Percentiles rank a stretch among this genome's conserved stretches.
These are phyloP conservation scores for Rhizophora mangle DNA, from an alignment of 345 rosid genomes.

Conservation along the genomic window DNA sequence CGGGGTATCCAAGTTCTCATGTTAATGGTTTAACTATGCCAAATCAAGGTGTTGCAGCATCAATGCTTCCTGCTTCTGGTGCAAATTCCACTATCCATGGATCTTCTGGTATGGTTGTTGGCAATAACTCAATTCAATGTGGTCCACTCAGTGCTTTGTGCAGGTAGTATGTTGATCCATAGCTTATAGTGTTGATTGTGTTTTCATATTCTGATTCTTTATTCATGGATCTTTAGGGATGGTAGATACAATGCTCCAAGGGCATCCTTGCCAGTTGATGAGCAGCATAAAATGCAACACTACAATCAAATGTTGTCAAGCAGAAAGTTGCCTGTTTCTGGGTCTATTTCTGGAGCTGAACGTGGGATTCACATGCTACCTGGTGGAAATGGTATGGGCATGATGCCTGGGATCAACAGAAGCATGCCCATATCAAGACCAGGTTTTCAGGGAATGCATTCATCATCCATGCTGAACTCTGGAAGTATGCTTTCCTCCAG, in stretches of 20 bases:
- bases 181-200: constrained; percentile 18
- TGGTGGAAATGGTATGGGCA: constrained; percentile 71
- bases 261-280: constrained; percentile 69
- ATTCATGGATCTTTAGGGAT: constrained; percentile 46
- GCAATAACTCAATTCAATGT: constrained; percentile 57
- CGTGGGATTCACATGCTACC: constrained; percentile 57
- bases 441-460: constrained; percentile 70
- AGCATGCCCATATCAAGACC: constrained; percentile 70
- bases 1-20: constrained; percentile 61
- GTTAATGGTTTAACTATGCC: constrained; percentile 48
- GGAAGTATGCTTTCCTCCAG: constrained; percentile 64
- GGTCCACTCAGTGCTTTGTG: constrained; percentile 53
- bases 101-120: constrained; percentile 57
- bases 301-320: constrained; percentile 59
- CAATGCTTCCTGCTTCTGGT: constrained; percentile 59
- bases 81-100: constrained; percentile 61
- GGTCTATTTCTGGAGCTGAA: constrained; percentile 62
- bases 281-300: constrained; percentile 78
- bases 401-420: constrained; percentile 62
- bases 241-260: constrained; percentile 67
- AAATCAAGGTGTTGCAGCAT: constrained; percentile 63
- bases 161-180: constrained; percentile 43
- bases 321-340: constrained; percentile 68
- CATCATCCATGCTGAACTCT: constrained; percentile 65
- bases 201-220: constrained; percentile 20